Percentiles rank a stretch among this genome's conserved stretches.
Conservation (phyloP, 164 flowering plant species). For the Aristolochia californica region DNA sequence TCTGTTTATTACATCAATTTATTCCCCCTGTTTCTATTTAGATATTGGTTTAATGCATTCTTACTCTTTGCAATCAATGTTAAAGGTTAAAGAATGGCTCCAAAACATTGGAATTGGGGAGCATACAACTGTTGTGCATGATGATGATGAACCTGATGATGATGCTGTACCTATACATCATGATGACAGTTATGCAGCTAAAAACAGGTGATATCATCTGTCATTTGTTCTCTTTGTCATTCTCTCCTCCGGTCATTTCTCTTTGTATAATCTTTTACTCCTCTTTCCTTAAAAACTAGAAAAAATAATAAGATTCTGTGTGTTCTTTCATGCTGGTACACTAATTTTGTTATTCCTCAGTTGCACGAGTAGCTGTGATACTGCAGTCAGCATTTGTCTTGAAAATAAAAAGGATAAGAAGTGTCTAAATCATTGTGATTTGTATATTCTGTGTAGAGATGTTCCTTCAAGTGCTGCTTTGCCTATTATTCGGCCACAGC, state of each 20-base stretch:
- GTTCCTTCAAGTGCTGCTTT: slow-evolving; percentile 96
- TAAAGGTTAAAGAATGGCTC: slow-evolving; percentile 98
- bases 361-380: no score
- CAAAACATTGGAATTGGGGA: slow-evolving; percentile 96
- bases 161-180: slow-evolving; percentile 47
- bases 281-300: no score
- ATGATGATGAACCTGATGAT: slow-evolving; percentile 82
- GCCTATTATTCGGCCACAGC: slow-evolving; percentile 81
- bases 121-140: slow-evolving; percentile 58
- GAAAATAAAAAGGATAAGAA: no score
- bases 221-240: neutral
- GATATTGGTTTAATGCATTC: no score
- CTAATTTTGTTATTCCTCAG: no score
- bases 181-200: slow-evolving; percentile 50
- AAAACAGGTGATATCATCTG: slow-evolving; percentile 73
- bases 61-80: slow-evolving; percentile 1
- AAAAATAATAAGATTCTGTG: no score
- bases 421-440: slow-evolving; percentile 26
- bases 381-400: no score
- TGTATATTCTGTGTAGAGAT: slow-evolving; percentile 53
- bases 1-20: neutral
- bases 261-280: no score
- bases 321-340: no score
- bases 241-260: neutral
- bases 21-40: neutral